Percentiles rank a stretch among this genome's conserved stretches.
Evolutionary conservation across 331 rosid genomes (phyloP).

Genomic region (Telfairia occidentalis): DNA sequence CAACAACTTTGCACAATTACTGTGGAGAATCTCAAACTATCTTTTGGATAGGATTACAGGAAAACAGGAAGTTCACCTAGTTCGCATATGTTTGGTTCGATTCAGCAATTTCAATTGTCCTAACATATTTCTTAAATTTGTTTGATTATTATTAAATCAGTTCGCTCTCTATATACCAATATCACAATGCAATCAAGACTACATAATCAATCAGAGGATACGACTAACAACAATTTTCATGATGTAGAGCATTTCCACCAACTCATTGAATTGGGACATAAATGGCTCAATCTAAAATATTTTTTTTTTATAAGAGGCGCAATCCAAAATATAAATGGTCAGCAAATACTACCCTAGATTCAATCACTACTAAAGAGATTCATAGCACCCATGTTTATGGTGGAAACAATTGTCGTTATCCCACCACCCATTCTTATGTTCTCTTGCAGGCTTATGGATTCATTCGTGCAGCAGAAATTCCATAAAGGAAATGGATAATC

Average conservation of each 20-base stretch:
- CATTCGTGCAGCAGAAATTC: neutral
- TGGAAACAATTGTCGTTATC: neutral
- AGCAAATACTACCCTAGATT: neutral
- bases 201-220: neutral
- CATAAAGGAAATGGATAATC: neutral
- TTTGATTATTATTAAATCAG: neutral
- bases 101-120: neutral
- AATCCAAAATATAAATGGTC: neutral
- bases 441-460: neutral
- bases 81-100: neutral
- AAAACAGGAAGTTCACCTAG: neutral
- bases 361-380: neutral
- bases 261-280: neutral
- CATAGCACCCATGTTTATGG: neutral
- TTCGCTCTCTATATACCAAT: neutral
- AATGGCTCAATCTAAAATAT: neutral
- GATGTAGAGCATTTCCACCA: neutral
- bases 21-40: neutral
- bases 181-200: neutral
- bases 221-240: neutral
- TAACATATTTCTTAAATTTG: neutral
- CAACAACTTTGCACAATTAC: neutral
- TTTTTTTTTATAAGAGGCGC: neutral
- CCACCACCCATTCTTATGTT: neutral
- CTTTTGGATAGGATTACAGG: neutral